Evolutionary conservation across 768 basidiomycete genomes (phyloP).

Genomic region (Mycena capillaripes): DNA sequence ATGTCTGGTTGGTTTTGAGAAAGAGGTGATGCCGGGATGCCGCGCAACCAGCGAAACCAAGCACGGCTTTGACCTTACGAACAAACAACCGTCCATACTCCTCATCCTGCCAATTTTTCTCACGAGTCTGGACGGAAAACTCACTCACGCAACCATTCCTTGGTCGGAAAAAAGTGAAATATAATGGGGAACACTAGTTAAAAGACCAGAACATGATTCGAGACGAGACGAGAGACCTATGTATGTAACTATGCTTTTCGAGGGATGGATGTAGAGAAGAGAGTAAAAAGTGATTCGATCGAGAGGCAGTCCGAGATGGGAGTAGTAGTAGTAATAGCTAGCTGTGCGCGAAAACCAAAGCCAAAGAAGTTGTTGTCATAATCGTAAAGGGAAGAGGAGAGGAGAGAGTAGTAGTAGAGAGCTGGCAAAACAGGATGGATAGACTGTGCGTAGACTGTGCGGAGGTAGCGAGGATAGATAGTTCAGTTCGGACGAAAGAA

Average conservation of each 20-base stretch:
- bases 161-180: neutral
- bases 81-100: neutral
- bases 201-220: constrained; percentile 33
- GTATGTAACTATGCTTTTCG: constrained; percentile 16
- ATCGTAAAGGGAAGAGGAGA: neutral
- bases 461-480: constrained; percentile 34
- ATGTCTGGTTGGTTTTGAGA: no score
- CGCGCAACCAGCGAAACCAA: no score
- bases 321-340: constrained; percentile 26
- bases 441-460: no score
- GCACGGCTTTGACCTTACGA: neutral
- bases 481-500: constrained; percentile 13
- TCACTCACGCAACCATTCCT: no score
- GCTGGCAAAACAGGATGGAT: constrained; percentile 36
- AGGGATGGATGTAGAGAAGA: constrained; percentile 14
- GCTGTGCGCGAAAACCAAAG: constrained; percentile 35
- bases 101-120: no score
- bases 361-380: no score
- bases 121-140: no score
- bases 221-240: constrained; percentile 20
- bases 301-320: constrained; percentile 16
- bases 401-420: constrained; percentile 30
- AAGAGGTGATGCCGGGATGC: neutral
- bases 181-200: neutral
- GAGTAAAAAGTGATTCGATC: constrained; percentile 15